A percentile compares a stretch with the other conserved stretches of the same genome.
Evolutionary conservation across 2,329 filamentous ascomycete genomes (phyloP).

Genomic region (Verticillium longisporum): DNA sequence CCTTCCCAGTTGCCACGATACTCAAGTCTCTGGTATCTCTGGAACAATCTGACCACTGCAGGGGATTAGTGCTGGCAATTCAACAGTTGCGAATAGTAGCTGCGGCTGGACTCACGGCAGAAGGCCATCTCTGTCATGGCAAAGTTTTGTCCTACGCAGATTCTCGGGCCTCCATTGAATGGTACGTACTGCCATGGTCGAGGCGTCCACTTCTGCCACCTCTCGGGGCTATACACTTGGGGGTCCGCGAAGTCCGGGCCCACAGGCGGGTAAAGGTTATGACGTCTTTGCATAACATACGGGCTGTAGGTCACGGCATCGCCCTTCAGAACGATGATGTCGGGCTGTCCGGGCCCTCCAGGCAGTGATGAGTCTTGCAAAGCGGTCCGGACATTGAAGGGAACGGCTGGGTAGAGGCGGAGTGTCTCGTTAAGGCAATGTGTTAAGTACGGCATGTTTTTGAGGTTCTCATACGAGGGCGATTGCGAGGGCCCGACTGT

Average conservation of each 20-base stretch:
- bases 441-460: conserved; percentile 69
- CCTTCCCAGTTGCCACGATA: conserved; percentile 36
- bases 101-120: conserved; percentile 23
- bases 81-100: not conserved
- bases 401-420: conserved; percentile 70
- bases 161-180: conserved; percentile 14
- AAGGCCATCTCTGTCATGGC: conserved; percentile 52
- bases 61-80: not conserved
- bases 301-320: conserved; percentile 43
- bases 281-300: conserved; percentile 43
- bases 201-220: conserved; percentile 44
- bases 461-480: conserved; percentile 18
- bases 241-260: conserved; percentile 28
- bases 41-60: conserved; percentile 44
- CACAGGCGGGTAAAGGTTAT: conserved; percentile 38
- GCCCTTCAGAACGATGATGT: conserved; percentile 37
- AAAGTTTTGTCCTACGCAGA: conserved; percentile 52
- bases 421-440: conserved; percentile 70
- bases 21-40: conserved; percentile 51
- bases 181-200: conserved; percentile 48
- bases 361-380: conserved; percentile 70
- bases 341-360: conserved; percentile 17
- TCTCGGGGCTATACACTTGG: conserved; percentile 38
- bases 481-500: conserved; percentile 38
- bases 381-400: conserved; percentile 70